These are phyloP conservation scores for Eragrostis nindensis DNA, from an alignment of 176 grass and related monocot species.

Conservation along the genomic window DNA sequence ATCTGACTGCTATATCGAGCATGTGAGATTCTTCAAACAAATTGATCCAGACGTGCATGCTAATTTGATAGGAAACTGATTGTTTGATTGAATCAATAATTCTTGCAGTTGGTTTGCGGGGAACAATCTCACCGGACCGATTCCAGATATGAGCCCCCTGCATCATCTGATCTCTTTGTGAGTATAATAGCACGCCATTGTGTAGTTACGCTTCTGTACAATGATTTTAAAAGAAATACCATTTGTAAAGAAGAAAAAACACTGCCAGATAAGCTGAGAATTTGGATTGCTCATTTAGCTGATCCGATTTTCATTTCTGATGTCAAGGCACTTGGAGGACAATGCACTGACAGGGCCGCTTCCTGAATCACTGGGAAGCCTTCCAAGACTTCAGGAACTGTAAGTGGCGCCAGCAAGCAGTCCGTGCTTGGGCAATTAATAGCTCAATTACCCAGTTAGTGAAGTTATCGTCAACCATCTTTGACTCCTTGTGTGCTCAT, in stretches of 20 bases:
- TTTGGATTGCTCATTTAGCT: neutral
- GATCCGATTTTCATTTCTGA: slow-evolving; percentile 22
- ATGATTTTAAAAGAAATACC: neutral
- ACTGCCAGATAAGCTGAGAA: neutral
- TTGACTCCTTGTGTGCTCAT: neutral
- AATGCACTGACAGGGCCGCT: slow-evolving; percentile 65
- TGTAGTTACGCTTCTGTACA: neutral
- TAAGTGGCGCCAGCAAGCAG: slow-evolving; percentile 34
- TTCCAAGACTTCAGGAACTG: slow-evolving; percentile 63
- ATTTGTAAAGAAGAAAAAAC: neutral
- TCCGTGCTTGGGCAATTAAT: neutral
- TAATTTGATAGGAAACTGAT: neutral
- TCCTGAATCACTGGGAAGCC: slow-evolving; percentile 56
- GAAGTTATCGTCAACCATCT: neutral
- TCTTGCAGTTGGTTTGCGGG: slow-evolving; percentile 79
- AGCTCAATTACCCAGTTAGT: neutral
- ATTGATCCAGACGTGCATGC: neutral
- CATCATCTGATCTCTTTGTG: slow-evolving; percentile 68
- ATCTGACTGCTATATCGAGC: slow-evolving; percentile 69
- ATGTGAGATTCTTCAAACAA: slow-evolving; percentile 58
- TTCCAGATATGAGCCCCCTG: slow-evolving; percentile 68
- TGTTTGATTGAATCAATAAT: neutral
- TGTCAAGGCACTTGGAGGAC: slow-evolving; percentile 75
- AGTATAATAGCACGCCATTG: slow-evolving; percentile 26
- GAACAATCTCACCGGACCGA: slow-evolving; percentile 61